Conservation (phyloP, 1,284 basidiomycete species). For the Cryptococcus maquisensis region DNA sequence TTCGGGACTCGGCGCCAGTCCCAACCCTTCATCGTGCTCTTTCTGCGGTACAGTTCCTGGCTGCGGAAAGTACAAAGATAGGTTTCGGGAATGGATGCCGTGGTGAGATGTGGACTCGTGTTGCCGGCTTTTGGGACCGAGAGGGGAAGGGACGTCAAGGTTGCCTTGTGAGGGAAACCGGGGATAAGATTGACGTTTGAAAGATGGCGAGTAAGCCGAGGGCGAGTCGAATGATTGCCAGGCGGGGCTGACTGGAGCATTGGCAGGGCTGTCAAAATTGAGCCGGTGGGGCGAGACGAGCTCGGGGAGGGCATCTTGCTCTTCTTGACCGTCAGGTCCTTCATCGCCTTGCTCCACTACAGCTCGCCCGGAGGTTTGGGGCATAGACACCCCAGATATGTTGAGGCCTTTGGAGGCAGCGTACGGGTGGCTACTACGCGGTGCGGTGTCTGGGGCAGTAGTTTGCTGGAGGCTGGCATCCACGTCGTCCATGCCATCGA, state of each 20-base stretch:
- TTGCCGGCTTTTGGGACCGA: conserved; percentile 6
- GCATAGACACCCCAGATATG: conserved; percentile 8
- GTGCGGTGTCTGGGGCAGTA: conserved; percentile 4
- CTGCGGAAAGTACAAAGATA: conserved; percentile 84
- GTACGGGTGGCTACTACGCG: not conserved
- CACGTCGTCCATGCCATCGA: not conserved
- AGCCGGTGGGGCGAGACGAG: conserved; percentile 8
- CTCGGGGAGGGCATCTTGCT: conserved; percentile 11
- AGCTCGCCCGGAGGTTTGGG: not conserved
- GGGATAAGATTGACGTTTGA: conserved; percentile 6
- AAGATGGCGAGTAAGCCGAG: conserved; percentile 7
- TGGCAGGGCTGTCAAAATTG: conserved; percentile 6
- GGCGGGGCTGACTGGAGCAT: conserved; percentile 22
- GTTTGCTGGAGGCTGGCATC: conserved; percentile 1
- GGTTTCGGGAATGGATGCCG: conserved; percentile 76
- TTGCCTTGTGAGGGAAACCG: not conserved
- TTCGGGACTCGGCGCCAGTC: conserved; percentile 54
- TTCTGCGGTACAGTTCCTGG: conserved; percentile 55
- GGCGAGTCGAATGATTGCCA: conserved; percentile 28
- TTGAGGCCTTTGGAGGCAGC: conserved; percentile 13
- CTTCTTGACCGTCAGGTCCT: conserved; percentile 1
- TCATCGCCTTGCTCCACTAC: not conserved
- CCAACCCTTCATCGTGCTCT: conserved; percentile 53
- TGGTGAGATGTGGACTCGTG: conserved; percentile 38
- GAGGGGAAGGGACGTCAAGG: conserved; percentile 12